These are phyloP conservation scores for Globisporangium heterothallicum DNA, from an alignment of 352 stramenopile genomes.

Conservation along the genomic window DNA sequence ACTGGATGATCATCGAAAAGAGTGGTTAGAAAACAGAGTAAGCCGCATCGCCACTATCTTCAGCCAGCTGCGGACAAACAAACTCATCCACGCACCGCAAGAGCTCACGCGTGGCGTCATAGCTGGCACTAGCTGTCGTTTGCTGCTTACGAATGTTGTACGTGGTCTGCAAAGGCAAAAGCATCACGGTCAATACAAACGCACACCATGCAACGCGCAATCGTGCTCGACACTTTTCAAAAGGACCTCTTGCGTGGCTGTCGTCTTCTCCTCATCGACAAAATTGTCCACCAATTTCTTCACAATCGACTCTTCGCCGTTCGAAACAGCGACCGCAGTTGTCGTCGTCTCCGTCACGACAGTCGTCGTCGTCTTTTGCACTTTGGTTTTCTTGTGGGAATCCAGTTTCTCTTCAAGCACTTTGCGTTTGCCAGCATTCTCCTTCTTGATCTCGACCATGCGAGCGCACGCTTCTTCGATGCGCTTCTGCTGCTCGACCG, in stretches of 20 bases:
- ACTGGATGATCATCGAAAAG: conserved; percentile 6
- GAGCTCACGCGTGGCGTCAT: conserved; percentile 25
- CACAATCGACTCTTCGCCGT: background rate
- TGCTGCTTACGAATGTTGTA: conserved; percentile 6
- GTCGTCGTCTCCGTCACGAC: conserved; percentile 19
- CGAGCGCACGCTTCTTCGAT: conserved; percentile 56
- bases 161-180: conserved; percentile 1
- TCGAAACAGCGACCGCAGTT: background rate
- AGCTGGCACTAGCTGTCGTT: conserved; percentile 8
- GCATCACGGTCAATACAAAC: background rate
- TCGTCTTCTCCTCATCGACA: conserved; percentile 6
- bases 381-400: conserved; percentile 30
- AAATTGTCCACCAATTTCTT: conserved; percentile 1
- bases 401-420: conserved; percentile 39
- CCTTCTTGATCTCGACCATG: conserved; percentile 43
- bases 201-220: background rate
- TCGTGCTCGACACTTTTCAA: background rate
- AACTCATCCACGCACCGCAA: conserved; percentile 18
- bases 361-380: conserved; percentile 42
- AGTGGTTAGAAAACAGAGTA: background rate
- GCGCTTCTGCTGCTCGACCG: conserved; percentile 64
- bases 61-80: too few species aligned
- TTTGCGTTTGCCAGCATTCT: conserved; percentile 56
- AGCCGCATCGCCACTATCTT: background rate
- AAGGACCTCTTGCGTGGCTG: conserved; percentile 9